Conservation (phyloP, 1,284 basidiomycete species). For the Cryptococcus hybrid region DNA sequence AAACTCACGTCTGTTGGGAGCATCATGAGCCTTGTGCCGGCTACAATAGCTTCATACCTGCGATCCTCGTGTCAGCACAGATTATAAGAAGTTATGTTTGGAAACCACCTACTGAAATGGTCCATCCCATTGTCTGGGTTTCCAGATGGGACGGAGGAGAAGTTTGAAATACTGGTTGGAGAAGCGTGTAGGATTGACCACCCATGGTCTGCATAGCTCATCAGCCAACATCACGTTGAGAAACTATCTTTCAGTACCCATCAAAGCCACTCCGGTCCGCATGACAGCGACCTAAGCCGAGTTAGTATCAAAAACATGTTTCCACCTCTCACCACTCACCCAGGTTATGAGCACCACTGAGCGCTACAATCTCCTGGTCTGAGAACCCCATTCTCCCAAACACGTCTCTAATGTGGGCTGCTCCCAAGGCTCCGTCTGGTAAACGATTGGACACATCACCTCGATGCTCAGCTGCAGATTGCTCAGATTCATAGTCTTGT, state of each 20-base stretch:
- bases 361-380: conserved; percentile 58
- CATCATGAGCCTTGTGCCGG: conserved; percentile 57
- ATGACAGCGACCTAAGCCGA: conserved; percentile 46
- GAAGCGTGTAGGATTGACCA: conserved; percentile 50
- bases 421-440: conserved; percentile 54
- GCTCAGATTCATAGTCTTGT: conserved; percentile 52
- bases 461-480: conserved; percentile 43
- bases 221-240: background rate
- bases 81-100: background rate
- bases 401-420: conserved; percentile 54
- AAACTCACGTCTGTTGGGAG: conserved; percentile 53
- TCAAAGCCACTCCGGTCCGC: conserved; percentile 54
- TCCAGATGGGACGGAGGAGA: conserved; percentile 55
- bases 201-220: conserved; percentile 35
- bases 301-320: background rate
- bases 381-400: conserved; percentile 57
- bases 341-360: conserved; percentile 57
- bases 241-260: conserved; percentile 30
- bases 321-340: conserved; percentile 26
- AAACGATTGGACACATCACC: conserved; percentile 50
- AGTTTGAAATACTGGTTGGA: conserved; percentile 54
- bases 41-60: conserved; percentile 50
- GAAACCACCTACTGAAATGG: conserved; percentile 31
- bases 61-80: background rate
- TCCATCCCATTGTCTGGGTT: conserved; percentile 56